A percentile compares a stretch with the other conserved stretches of the same genome.
These are phyloP conservation scores for Yarrowia phangngaensis DNA, from an alignment of 805 yeast genomes.

Conservation along the genomic window DNA sequence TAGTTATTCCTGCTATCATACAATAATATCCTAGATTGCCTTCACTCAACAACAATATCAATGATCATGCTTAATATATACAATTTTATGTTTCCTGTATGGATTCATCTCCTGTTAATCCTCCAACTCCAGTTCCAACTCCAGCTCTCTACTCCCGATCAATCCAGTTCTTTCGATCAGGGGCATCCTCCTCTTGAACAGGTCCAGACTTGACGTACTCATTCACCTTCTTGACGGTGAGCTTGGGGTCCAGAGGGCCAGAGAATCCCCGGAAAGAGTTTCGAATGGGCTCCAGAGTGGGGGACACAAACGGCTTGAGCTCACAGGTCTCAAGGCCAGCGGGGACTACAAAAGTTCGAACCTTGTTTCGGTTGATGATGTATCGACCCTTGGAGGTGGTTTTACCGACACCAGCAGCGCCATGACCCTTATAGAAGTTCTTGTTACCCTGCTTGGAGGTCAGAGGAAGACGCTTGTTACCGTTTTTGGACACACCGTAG, in stretches of 20 bases:
- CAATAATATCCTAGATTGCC: background rate
- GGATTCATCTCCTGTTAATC: background rate
- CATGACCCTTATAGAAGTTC: conserved; percentile 91
- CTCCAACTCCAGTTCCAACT: no score
- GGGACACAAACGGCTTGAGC: conserved; percentile 74
- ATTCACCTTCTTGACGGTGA: conserved; percentile 66
- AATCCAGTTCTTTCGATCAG: conserved; percentile 30
- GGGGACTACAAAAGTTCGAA: conserved; percentile 88
- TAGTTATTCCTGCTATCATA: no score
- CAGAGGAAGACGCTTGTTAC: conserved; percentile 73
- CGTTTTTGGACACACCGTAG: conserved; percentile 73
- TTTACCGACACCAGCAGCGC: conserved; percentile 88
- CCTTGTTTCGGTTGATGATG: conserved; percentile 75
- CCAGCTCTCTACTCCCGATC: conserved; percentile 34
- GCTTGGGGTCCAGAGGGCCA: conserved; percentile 69
- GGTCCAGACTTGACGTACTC: conserved; percentile 75
- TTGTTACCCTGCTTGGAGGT: conserved; percentile 94
- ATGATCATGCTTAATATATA: conserved; percentile 17
- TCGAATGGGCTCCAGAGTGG: conserved; percentile 63
- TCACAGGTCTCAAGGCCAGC: conserved; percentile 38
- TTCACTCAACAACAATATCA: background rate
- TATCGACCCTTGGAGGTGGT: conserved; percentile 72
- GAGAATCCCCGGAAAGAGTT: conserved; percentile 70
- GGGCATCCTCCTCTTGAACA: conserved; percentile 35
- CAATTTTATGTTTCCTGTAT: background rate